Percentiles rank a stretch among this genome's conserved stretches.
Evolutionary conservation across 352 stramenopile species (phyloP).

Genomic region (Nannochloropsis limnetica): DNA sequence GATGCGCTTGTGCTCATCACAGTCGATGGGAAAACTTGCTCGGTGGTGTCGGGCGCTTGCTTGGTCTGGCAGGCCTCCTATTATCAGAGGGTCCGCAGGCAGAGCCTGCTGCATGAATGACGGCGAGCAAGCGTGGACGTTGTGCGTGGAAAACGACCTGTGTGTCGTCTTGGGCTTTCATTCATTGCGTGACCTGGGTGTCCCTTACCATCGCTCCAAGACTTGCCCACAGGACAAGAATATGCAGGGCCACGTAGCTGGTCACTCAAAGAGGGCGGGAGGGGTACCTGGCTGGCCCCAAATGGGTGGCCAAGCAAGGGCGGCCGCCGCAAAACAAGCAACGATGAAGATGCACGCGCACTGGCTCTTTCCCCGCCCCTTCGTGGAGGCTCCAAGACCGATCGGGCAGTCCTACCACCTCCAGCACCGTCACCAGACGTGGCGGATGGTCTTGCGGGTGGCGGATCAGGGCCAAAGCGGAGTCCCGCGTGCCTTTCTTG

Average conservation of each 20-base stretch:
- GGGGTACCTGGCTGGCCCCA: not conserved
- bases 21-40: not conserved
- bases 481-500: not conserved
- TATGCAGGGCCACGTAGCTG: not conserved
- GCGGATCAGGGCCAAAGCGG: not conserved
- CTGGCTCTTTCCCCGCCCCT: not conserved
- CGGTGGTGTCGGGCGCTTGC: not conserved
- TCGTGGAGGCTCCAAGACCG: not conserved
- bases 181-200: not conserved
- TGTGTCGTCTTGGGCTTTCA: not conserved
- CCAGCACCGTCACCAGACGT: not conserved
- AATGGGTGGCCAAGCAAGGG: not conserved
- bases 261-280: not conserved
- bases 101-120: no score
- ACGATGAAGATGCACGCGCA: not conserved
- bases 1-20: not conserved
- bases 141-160: not conserved
- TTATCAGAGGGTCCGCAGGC: no score
- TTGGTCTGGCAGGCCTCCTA: not conserved
- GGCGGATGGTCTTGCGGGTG: not conserved
- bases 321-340: not conserved
- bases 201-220: not conserved
- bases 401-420: not conserved
- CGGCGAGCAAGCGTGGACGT: no score
- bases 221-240: not conserved